These are phyloP conservation scores for Endogone sp. DNA, from an alignment of 192 early-diverging fungal genomes.

Conservation along the genomic window DNA sequence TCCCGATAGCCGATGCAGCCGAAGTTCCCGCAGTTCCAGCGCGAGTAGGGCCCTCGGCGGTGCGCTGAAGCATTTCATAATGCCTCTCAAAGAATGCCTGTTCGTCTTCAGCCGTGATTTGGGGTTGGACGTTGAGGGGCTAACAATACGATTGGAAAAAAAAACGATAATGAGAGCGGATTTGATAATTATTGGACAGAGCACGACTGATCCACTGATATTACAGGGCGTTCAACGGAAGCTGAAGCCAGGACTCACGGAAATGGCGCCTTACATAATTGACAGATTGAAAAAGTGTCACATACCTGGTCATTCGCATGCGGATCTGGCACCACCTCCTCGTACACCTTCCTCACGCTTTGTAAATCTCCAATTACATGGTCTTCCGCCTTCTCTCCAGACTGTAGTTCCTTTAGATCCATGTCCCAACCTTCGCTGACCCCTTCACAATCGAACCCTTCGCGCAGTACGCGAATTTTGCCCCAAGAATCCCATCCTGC, in stretches of 20 bases:
- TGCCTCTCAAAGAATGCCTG: conserved; percentile 83
- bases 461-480: conserved; percentile 74
- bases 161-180: conserved; percentile 2
- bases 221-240: too few relatives aligned
- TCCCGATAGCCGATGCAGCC: conserved; percentile 11
- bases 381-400: conserved; percentile 14
- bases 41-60: conserved; percentile 43
- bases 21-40: conserved; percentile 25
- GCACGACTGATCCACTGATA: too few relatives aligned
- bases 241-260: too few relatives aligned
- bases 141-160: conserved; percentile 19
- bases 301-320: conserved; percentile 39
- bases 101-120: conserved; percentile 81
- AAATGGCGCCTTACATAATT: too few relatives aligned
- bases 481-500: conserved; percentile 92
- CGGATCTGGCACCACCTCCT: conserved; percentile 53
- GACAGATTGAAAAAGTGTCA: too few relatives aligned
- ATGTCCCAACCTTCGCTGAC: conserved; percentile 58
- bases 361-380: conserved; percentile 20
- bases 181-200: conserved; percentile 3
- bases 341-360: conserved; percentile 53
- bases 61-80: conserved; percentile 63
- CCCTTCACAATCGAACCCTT: conserved; percentile 67
- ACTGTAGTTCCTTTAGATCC: too few relatives aligned
- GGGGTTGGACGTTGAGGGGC: conserved; percentile 55